Evolutionary conservation across 345 rosid genomes (phyloP), one percentile per base, ranked within the genome.

Genomic region (Hibiscus tridactylites): DNA sequence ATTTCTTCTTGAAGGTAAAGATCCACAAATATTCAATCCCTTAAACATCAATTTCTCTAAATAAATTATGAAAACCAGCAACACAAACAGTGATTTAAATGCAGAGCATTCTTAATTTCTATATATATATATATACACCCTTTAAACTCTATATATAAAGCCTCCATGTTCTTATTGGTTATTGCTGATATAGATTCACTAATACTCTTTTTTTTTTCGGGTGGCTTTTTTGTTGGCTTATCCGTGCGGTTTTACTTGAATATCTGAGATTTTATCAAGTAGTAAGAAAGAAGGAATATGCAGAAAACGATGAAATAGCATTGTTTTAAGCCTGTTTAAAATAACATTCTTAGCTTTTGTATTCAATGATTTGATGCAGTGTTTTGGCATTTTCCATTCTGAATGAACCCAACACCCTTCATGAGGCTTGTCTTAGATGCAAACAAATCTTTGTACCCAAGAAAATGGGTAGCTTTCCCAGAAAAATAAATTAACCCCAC

Each of bases 351-450:
- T 59, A 58, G 61, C 64, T 61, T 49, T 50, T 17, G 42, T 37
- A 11, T 26, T 65, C 52, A 15, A 26, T 65, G 75, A n/a, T 28
- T 68, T n/a, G 56, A 75, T 68, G 29, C 73, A 24, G 46, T 21
- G 1, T 26, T 60, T 66, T 75, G 78, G 61, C 65, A 61, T 13
- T 49, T 31, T 61, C 16, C 66, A 28, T 10, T 60, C 74, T 39
- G 21, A 3, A 1, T 47, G 44, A 21, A 33, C 9, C 37, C 37
- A 8, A 28, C 53, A 33, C 58, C 63, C 7, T 11, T 65, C 78
- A 54, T 75, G 74, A 79, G 67, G 71, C 15, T 71, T 75, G 81
- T 79, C 76, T 56, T 54, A 26, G 47, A 65, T 56, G 56, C 57
- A 26, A 60, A 56, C 77, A 78, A 78, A 73, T 31, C 61, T 62